Evolutionary conservation across 176 grass and related monocot species (phyloP), one percentile per base, ranked within the genome.

Genomic region (Metroxylon sagu): DNA sequence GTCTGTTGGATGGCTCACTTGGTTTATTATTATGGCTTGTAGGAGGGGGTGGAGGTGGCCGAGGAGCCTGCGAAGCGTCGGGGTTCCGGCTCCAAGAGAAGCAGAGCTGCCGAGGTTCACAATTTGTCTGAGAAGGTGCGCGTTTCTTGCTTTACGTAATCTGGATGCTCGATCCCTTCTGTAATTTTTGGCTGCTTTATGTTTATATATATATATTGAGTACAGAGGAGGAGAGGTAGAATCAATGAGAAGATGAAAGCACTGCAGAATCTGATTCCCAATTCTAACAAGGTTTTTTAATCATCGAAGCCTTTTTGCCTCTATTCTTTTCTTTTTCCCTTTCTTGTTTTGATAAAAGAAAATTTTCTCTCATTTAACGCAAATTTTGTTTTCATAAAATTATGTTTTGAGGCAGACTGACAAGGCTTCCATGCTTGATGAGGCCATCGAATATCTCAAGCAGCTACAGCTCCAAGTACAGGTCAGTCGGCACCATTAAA

Each of bases 161-260:
- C 35, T 21, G 6, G 17, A 53, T 50, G 1, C 29, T 7, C 18
- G 25, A 29, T 50, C 56, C 63, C 15, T 50, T 27, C 48, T 57
- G 29, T 56, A 16, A 67, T 31, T 26, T 28, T 53, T 59, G n/a
- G 7, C 59, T 14, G 18, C 17, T 6, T 3, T 68, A 0, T 23
- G 21, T 23, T 23, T 23, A 16, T 18, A n/a, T 1, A 49, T 7
- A 56, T 56, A n/a, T 25, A 4, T 14, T 63, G n/a, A 12, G 12
- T 30, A 64, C 72, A 96, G 92, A 80, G 87, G 68, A 82, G 92
- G 78, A 88, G 92, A 79, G 90, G 87, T 74, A 78, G 50, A 68
- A 96, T 96, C 73, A 96, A 96, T 66, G 87, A 96, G 81, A 96
- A 96, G 82, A 96, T 96, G 92, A 89, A 89, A 29, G 92, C 92